Percentiles rank a stretch among this genome's conserved stretches.
phyloP scores from a whole-genome alignment of 2,329 filamentous ascomycete species.

The Hypoxylon sp. region DNA sequence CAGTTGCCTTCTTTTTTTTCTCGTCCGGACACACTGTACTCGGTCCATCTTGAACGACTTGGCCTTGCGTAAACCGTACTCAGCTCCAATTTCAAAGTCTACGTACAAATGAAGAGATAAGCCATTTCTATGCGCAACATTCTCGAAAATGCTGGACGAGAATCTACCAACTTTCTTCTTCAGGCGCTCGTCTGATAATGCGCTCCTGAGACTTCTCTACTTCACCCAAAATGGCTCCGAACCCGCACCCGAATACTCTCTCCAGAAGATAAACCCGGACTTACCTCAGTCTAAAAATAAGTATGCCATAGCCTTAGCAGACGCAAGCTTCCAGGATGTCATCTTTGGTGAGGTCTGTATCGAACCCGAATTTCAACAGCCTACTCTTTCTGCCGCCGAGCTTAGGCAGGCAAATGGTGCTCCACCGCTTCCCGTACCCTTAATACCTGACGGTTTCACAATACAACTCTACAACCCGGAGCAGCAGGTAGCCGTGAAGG shows the following conservation, averaged over 20 bases:
- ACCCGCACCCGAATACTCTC: conserved; percentile 82
- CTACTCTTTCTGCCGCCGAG: conserved; percentile 84
- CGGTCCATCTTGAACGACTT: conserved; percentile 4
- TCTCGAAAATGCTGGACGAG: conserved; percentile 83
- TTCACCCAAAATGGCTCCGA: conserved; percentile 83
- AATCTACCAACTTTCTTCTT: conserved; percentile 84
- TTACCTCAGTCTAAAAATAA: conserved; percentile 80
- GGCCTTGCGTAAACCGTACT: conserved; percentile 1
- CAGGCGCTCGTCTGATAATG: conserved; percentile 66
- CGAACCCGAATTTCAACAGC: conserved; percentile 87
- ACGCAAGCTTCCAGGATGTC: conserved; percentile 84
- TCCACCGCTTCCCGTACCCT: conserved; percentile 75
- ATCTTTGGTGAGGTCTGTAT: conserved; percentile 90
- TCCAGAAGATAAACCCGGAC: conserved; percentile 82
- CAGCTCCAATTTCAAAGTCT: conserved; percentile 17
- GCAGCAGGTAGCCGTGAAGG: conserved; percentile 79
- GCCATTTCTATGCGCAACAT: conserved; percentile 8
- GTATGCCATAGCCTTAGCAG: conserved; percentile 88
- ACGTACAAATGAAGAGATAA: conserved; percentile 28
- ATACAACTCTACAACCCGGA: conserved; percentile 96
- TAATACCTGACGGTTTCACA: conserved; percentile 83
- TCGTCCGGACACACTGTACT: conserved; percentile 7
- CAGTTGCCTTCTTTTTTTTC: conserved; percentile 17
- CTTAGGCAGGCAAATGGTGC: conserved; percentile 79
- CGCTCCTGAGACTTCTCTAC: conserved; percentile 70